phyloP scores from a whole-genome alignment of 2,329 filamentous ascomycete genomes.

The Fusarium udum region DNA sequence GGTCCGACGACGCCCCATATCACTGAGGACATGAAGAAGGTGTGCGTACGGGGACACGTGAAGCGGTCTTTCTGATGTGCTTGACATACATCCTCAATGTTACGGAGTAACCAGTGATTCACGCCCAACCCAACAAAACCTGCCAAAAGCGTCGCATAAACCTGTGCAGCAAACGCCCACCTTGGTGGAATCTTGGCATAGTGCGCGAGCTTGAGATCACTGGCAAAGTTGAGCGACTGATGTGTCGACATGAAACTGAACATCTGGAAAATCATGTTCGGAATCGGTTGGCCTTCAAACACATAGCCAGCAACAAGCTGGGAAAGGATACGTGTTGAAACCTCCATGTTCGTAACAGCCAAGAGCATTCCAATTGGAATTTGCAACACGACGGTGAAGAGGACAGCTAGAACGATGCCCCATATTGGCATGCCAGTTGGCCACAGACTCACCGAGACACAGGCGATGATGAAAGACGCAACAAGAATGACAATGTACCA shows the following conservation, averaged over 20 bases:
- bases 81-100: conserved; percentile 67
- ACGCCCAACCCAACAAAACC: conserved; percentile 66
- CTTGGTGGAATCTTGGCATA: conserved; percentile 69
- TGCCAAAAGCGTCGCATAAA: conserved; percentile 62
- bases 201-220: conserved; percentile 70
- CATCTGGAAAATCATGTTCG: conserved; percentile 78
- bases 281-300: conserved; percentile 69
- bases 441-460: conserved; percentile 55
- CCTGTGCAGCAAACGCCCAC: conserved; percentile 63
- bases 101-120: conserved; percentile 66
- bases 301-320: conserved; percentile 74
- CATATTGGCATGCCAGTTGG: conserved; percentile 61
- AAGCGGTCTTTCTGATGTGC: conserved; percentile 60
- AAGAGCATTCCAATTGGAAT: conserved; percentile 66
- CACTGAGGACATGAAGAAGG: conserved; percentile 69
- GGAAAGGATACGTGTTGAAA: conserved; percentile 72
- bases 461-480: conserved; percentile 55
- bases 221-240: conserved; percentile 66
- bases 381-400: conserved; percentile 61
- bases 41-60: conserved; percentile 57
- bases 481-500: conserved; percentile 61
- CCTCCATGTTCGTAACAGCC: conserved; percentile 64
- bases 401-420: conserved; percentile 60
- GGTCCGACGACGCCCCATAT: conserved; percentile 76
- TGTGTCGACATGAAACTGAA: conserved; percentile 71